A percentile compares a stretch with the other conserved stretches of the same genome.
Evolutionary conservation across 2,329 filamentous ascomycete species (phyloP).

Genomic region (Curvularia eragrostidis): DNA sequence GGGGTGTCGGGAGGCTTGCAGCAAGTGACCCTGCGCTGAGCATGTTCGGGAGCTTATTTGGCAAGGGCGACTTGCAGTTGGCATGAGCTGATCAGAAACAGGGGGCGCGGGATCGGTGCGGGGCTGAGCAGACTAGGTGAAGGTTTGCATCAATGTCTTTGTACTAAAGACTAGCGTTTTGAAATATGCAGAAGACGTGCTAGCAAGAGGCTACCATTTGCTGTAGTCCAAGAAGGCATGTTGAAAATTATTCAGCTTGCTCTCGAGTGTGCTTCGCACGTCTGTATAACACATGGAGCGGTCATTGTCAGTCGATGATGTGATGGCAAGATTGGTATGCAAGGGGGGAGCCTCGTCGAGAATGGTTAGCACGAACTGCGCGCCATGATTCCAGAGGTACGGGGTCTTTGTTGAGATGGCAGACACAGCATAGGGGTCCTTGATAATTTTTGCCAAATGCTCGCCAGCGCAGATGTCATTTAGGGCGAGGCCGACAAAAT

Average conservation of each 20-base stretch:
- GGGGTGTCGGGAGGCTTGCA: slow-evolving; percentile 11
- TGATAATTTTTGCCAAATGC: background rate
- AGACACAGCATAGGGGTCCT: background rate
- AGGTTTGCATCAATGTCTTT: background rate
- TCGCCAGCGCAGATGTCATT: background rate
- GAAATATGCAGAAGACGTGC: background rate
- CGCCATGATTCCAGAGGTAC: background rate
- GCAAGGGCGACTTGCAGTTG: background rate
- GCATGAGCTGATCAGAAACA: background rate
- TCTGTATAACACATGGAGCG: background rate
- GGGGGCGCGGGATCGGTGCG: background rate
- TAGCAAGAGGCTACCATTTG: background rate
- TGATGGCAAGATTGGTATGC: slow-evolving; percentile 7
- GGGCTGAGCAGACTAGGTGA: background rate
- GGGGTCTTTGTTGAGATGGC: background rate
- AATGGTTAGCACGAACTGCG: background rate
- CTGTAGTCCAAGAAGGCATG: background rate
- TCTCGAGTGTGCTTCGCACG: background rate
- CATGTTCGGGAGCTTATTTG: background rate
- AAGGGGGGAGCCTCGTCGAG: slow-evolving; percentile 11
- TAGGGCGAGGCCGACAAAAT: background rate
- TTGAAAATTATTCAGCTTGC: background rate
- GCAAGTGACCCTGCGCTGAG: background rate
- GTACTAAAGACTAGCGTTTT: background rate
- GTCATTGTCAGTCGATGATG: background rate